phyloP scores from a whole-genome alignment of 2,329 filamentous ascomycete genomes.

The Teratosphaeria zuluensis region DNA sequence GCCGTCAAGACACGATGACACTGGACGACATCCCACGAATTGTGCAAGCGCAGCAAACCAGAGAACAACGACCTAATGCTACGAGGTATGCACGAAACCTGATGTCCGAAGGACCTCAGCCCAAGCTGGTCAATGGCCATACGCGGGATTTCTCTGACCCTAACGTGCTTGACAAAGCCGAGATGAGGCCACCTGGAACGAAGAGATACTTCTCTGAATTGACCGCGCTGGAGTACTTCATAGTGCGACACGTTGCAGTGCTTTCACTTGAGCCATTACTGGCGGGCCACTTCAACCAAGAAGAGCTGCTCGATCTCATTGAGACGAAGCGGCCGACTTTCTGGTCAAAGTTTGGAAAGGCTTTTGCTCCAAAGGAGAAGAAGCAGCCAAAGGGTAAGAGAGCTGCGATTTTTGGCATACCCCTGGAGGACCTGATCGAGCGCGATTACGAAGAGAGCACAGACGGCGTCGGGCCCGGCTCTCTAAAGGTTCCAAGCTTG shows the following conservation, averaged over 20 bases:
- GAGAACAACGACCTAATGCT: slow-evolving; percentile 75
- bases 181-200: slow-evolving; percentile 42
- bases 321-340: slow-evolving; percentile 90
- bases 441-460: slow-evolving; percentile 95
- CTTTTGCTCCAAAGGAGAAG: slow-evolving; percentile 55
- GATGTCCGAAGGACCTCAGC: slow-evolving; percentile 56
- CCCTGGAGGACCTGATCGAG: slow-evolving; percentile 79
- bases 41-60: slow-evolving; percentile 87
- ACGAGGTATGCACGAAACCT: slow-evolving; percentile 64
- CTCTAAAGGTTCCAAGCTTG: slow-evolving; percentile 1
- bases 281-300: slow-evolving; percentile 82
- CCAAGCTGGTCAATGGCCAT: slow-evolving; percentile 60
- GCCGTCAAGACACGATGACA: slow-evolving; percentile 81
- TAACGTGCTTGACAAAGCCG: slow-evolving; percentile 27
- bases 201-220: slow-evolving; percentile 94
- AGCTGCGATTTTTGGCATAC: slow-evolving; percentile 87
- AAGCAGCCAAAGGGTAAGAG: slow-evolving; percentile 69
- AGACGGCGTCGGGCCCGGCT: slow-evolving; percentile 69
- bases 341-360: slow-evolving; percentile 97
- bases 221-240: slow-evolving; percentile 92
- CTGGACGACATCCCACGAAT: slow-evolving; percentile 94
- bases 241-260: slow-evolving; percentile 88
- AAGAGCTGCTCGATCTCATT: slow-evolving; percentile 84
- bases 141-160: slow-evolving; percentile 54
- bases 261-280: slow-evolving; percentile 89